These are phyloP conservation scores for Solanum piurae DNA, from an alignment of 257 asterid species.

Conservation along the genomic window DNA sequence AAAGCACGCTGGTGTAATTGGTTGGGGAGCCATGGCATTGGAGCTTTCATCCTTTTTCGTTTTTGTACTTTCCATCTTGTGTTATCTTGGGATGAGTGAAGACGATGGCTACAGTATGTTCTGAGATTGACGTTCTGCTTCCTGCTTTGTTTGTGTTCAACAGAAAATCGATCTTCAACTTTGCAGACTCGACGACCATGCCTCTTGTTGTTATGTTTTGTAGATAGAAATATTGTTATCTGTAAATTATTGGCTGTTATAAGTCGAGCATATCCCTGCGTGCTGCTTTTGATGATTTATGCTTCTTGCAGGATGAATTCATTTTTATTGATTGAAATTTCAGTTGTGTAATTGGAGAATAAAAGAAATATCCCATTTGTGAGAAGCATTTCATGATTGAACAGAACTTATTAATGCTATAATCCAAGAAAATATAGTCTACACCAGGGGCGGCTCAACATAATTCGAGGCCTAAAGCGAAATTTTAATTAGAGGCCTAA, in stretches of 20 bases:
- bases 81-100: conserved; percentile 41
- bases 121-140: conserved; percentile 1
- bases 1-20: conserved; percentile 81
- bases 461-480: too few relatives aligned
- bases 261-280: not conserved
- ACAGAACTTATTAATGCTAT: not conserved
- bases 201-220: not conserved
- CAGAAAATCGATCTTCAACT: not conserved
- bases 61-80: conserved; percentile 50
- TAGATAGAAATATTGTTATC: not conserved
- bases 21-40: conserved; percentile 95
- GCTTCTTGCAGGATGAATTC: not conserved
- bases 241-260: not conserved
- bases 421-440: not conserved
- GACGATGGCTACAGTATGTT: conserved; percentile 55
- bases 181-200: not conserved
- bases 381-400: not conserved
- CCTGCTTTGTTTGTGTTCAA: not conserved
- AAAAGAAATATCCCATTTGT: not conserved
- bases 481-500: too few relatives aligned
- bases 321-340: not conserved
- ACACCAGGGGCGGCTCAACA: too few relatives aligned
- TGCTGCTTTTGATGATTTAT: not conserved
- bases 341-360: not conserved
- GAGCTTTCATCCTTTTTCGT: conserved; percentile 73